Percentiles rank a stretch among this genome's conserved stretches.
phyloP scores from a whole-genome alignment of 345 rosid species.

The Eutrema yunnanense region DNA sequence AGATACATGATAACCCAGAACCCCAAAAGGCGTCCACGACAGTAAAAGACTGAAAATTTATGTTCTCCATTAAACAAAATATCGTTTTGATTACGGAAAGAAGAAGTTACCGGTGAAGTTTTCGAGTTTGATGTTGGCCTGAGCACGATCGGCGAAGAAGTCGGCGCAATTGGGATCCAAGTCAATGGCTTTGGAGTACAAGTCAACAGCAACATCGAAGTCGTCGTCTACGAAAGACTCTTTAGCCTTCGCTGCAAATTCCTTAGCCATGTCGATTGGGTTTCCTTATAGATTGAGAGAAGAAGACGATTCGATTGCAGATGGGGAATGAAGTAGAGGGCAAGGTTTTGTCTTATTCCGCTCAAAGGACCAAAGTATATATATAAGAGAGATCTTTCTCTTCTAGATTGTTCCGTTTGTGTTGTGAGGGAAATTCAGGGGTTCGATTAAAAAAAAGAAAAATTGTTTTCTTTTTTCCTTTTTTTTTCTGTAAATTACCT shows the following conservation, averaged over 20 bases:
- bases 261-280: slow-evolving; percentile 49
- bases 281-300: not conserved
- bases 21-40: not conserved
- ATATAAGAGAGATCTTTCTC: not conserved
- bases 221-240: slow-evolving; percentile 89
- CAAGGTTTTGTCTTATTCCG: not conserved
- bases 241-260: slow-evolving; percentile 63
- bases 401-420: slow-evolving; percentile 16
- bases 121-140: slow-evolving; percentile 74
- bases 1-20: not conserved
- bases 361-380: not conserved
- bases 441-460: not conserved
- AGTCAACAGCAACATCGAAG: slow-evolving; percentile 73
- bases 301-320: not conserved
- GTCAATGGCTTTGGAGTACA: slow-evolving; percentile 70
- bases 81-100: not conserved
- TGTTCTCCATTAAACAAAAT: not conserved
- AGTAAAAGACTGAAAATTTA: not conserved
- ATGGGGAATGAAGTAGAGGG: not conserved
- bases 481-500: not conserved
- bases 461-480: not conserved
- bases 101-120: slow-evolving; percentile 53
- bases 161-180: slow-evolving; percentile 62
- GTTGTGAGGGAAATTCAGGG: not conserved
- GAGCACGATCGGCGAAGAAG: slow-evolving; percentile 84